These are phyloP conservation scores for Lachnellula occidentalis DNA, from an alignment of 2,329 filamentous ascomycete species.

Conservation along the genomic window DNA sequence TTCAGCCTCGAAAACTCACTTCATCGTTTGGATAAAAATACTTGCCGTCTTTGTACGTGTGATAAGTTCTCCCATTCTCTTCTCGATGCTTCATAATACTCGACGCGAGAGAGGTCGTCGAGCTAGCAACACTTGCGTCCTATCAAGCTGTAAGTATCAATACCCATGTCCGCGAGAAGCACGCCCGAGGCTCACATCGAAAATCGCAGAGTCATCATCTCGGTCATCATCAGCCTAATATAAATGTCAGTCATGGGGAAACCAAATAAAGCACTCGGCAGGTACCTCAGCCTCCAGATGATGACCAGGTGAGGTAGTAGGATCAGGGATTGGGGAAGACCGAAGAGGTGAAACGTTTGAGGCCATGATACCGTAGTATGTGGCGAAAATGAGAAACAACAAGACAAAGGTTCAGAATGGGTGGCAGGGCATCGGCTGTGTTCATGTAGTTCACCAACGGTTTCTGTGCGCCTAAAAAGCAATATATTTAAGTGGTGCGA, in stretches of 20 bases:
- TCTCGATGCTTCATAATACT: slow-evolving; percentile 34
- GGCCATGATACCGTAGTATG: no score
- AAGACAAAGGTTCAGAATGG: no score
- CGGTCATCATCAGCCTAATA: background rate
- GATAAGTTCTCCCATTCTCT: slow-evolving; percentile 28
- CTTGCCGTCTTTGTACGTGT: slow-evolving; percentile 31
- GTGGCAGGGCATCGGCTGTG: no score
- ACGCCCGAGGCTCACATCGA: background rate
- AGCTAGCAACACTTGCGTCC: background rate
- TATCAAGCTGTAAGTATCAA: background rate
- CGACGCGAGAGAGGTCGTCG: slow-evolving; percentile 22
- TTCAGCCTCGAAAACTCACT: slow-evolving; percentile 24
- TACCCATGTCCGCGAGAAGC: background rate
- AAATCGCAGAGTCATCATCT: background rate
- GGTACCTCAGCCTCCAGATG: background rate
- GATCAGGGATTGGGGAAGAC: no score
- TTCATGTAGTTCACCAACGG: no score
- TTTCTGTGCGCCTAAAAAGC: no score
- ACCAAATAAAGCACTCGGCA: background rate
- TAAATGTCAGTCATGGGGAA: background rate
- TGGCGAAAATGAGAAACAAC: no score
- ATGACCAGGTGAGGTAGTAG: no score
- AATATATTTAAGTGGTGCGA: no score
- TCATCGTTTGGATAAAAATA: slow-evolving; percentile 21
- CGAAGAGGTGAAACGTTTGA: no score